Evolutionary conservation across 345 rosid species (phyloP).

Genomic region (Balakata baccata): DNA sequence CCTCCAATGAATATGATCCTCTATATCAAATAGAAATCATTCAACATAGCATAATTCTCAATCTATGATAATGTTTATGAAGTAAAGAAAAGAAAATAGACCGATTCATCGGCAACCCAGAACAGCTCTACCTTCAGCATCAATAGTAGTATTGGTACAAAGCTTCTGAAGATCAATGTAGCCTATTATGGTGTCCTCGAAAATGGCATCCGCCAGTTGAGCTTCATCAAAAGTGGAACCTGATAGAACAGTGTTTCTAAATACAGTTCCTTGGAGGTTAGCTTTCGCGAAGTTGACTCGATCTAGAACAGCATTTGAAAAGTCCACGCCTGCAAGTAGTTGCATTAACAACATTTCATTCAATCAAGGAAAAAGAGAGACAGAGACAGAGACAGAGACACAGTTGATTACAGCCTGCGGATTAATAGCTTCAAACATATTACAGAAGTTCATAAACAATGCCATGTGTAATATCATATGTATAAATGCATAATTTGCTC

Average conservation of each 20-base stretch:
- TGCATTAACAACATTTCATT: not conserved
- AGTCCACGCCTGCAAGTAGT: slow-evolving; percentile 59
- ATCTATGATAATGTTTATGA: not conserved
- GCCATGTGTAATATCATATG: no score
- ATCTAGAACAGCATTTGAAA: slow-evolving; percentile 82
- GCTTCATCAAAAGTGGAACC: slow-evolving; percentile 80
- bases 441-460: no score
- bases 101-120: slow-evolving; percentile 56
- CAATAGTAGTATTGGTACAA: slow-evolving; percentile 47
- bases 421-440: not conserved
- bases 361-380: not conserved
- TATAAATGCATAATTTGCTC: no score
- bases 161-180: slow-evolving; percentile 71
- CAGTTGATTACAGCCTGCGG: not conserved
- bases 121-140: slow-evolving; percentile 45
- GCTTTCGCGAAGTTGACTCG: slow-evolving; percentile 79
- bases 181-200: slow-evolving; percentile 68
- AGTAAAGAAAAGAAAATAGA: not conserved
- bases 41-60: not conserved
- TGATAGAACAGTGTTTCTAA: slow-evolving; percentile 69
- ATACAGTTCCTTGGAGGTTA: slow-evolving; percentile 70
- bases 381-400: not conserved
- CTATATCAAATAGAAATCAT: not conserved
- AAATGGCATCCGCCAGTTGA: slow-evolving; percentile 56
- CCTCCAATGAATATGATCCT: not conserved